phyloP scores from a whole-genome alignment of 352 stramenopile genomes.

The Phytophthora megakarya region DNA sequence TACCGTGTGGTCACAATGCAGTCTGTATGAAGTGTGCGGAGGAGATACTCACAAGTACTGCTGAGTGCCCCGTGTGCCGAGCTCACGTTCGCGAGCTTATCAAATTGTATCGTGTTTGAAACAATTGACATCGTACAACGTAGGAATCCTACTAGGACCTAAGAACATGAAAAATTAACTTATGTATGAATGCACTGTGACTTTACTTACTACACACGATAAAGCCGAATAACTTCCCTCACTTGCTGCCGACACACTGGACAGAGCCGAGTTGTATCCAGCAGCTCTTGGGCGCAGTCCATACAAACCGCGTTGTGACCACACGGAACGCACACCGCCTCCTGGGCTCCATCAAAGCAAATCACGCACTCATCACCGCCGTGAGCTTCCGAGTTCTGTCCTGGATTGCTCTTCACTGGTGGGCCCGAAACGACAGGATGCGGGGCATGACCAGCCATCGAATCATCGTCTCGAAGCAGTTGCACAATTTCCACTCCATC shows the following conservation, averaged over 20 bases:
- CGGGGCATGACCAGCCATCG: conserved; percentile 7
- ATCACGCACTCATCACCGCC: conserved; percentile 70
- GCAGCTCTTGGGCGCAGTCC: conserved; percentile 70
- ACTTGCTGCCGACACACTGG: conserved; percentile 79
- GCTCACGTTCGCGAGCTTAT: conserved; percentile 74
- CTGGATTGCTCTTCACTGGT: conserved; percentile 6
- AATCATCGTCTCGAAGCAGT: conserved; percentile 42
- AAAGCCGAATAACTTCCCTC: conserved; percentile 80
- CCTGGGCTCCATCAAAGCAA: conserved; percentile 80
- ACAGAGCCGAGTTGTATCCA: conserved; percentile 65
- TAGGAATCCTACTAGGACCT: no score
- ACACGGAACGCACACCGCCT: conserved; percentile 81
- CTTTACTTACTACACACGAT: conserved; percentile 68
- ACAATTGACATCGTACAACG: background rate
- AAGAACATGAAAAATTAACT: conserved; percentile 9
- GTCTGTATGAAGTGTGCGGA: conserved; percentile 81
- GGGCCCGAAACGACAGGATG: conserved; percentile 12
- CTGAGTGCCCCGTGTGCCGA: conserved; percentile 77
- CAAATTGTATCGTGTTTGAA: conserved; percentile 77
- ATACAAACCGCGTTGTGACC: conserved; percentile 90
- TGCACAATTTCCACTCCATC: conserved; percentile 87
- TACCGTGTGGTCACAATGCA: conserved; percentile 84
- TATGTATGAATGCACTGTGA: conserved; percentile 5
- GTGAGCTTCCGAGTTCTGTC: conserved; percentile 11
- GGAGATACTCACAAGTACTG: conserved; percentile 60